These are phyloP conservation scores for Chlorella sp. DNA, from an alignment of 139 green algal genomes.

Conservation along the genomic window DNA sequence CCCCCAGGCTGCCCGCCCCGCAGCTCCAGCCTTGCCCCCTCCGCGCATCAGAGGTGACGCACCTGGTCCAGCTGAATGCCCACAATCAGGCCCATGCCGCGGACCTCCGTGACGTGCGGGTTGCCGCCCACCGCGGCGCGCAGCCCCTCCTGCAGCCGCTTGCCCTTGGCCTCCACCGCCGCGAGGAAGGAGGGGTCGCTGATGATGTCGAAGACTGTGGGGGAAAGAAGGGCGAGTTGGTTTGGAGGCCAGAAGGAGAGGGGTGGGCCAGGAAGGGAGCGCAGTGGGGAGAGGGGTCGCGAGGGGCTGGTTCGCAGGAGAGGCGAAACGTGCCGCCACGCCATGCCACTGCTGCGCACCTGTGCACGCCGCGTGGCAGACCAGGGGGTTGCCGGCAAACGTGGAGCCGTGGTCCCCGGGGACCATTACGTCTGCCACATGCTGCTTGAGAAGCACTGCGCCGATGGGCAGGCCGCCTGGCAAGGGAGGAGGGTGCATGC, in stretches of 20 bases:
- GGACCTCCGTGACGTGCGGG: conserved; percentile 87
- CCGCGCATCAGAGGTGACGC: too few relatives aligned
- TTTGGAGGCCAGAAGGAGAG: too few relatives aligned
- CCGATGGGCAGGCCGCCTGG: conserved; percentile 93
- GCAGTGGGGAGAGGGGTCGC: too few relatives aligned
- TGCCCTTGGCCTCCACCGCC: conserved; percentile 75
- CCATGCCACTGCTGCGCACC: too few relatives aligned
- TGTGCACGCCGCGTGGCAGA: conserved; percentile 81
- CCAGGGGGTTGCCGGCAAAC: conserved; percentile 96
- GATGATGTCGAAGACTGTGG: conserved; percentile 86
- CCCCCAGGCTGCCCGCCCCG: too few relatives aligned
- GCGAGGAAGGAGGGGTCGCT: conserved; percentile 88
- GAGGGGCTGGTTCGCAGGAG: too few relatives aligned
- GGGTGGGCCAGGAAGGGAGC: too few relatives aligned
- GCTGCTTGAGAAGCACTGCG: conserved; percentile 89
- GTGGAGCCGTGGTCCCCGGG: conserved; percentile 96
- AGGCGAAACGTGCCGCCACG: too few relatives aligned
- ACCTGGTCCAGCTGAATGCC: conserved; percentile 91
- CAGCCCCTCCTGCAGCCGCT: conserved; percentile 75
- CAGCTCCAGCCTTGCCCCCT: too few relatives aligned
- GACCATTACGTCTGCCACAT: conserved; percentile 90
- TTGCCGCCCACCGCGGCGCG: conserved; percentile 66
- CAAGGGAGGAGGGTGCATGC: not conserved
- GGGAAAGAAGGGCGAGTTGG: too few relatives aligned
- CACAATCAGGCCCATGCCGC: conserved; percentile 87